Evolutionary conservation across 768 basidiomycete species (phyloP), one percentile per base, ranked within the genome.

Genomic region (Myochromella boudieri): DNA sequence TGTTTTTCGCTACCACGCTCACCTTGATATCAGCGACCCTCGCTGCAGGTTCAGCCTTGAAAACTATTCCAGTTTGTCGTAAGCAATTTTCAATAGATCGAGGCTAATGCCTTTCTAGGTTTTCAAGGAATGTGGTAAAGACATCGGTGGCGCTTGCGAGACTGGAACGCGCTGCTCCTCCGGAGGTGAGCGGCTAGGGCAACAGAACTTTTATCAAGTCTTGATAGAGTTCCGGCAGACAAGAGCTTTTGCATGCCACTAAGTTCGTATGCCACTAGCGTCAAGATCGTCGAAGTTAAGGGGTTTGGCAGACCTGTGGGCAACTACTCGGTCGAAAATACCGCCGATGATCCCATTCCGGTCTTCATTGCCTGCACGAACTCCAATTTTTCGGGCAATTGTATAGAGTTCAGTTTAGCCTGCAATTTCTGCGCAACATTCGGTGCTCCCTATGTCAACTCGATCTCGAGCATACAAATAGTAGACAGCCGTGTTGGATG

Each of bases 391-490:
- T 12, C 14, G n/a, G 40, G 40, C n/a, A 42, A 20, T 29, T 42
- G 40, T 12, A 14, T 26, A 5, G 29, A 22, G 7, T 24, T n/a
- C 11, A 6, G 26, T 15, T 14, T 26, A 17, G 40, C 40, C 9
- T 42, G 40, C 29, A 20, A 42, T 28, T 25, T 26, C 40, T 42
- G 40, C 11, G 40, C 21, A 17, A 15, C n/a, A 15, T 18, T 42
- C 22, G 25, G 22, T n/a, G n/a, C 6, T 26, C 26, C 14, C 7
- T 42, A 11, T 10, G 20, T 24, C 2, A 42, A 42, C n/a, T 6
- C 40, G 6, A 20, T 42, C 29, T 42, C 40, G 26, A 42, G 40
- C 29, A 42, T 42, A 14, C 25, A 29, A 14, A 42, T 42, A 6
- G 18, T 42, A 7, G 29, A 27, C 17, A 4, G 26, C 6, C 25